A percentile compares a stretch with the other conserved stretches of the same genome.
These are phyloP conservation scores for Phylloporus rhodoxanthus DNA, from an alignment of 768 basidiomycete species.

Conservation along the genomic window DNA sequence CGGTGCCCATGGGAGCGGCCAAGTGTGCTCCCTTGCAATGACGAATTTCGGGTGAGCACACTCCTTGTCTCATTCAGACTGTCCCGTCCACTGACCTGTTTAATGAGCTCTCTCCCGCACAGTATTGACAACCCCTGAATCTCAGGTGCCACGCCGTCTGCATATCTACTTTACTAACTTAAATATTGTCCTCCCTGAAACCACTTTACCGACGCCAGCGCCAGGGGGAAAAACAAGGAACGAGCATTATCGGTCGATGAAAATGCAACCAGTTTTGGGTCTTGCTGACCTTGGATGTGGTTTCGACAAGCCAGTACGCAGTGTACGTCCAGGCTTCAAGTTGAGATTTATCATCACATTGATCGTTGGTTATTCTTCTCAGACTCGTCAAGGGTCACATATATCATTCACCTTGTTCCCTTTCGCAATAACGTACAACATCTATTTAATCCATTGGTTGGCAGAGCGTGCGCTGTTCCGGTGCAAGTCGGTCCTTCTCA, in stretches of 20 bases:
- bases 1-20: too few species aligned
- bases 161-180: background rate
- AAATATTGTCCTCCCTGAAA: background rate
- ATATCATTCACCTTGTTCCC: background rate
- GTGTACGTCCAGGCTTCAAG: slow-evolving; percentile 41
- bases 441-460: background rate
- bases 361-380: background rate
- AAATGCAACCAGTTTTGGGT: slow-evolving; percentile 47
- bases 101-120: slow-evolving; percentile 9
- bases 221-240: slow-evolving; percentile 9
- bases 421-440: background rate
- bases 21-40: too few species aligned
- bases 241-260: slow-evolving; percentile 33
- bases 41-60: background rate
- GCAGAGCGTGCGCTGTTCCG: slow-evolving; percentile 62
- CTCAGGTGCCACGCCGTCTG: too few species aligned
- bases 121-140: slow-evolving; percentile 11
- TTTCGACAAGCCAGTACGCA: slow-evolving; percentile 49
- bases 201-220: background rate
- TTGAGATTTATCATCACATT: too few species aligned
- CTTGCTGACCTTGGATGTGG: slow-evolving; percentile 51
- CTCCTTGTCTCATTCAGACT: background rate
- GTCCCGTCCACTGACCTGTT: background rate
- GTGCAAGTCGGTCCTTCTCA: slow-evolving; percentile 44
- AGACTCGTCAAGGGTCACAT: background rate